These are phyloP conservation scores for Venturia oleaginea DNA, from an alignment of 2,329 filamentous ascomycete genomes.

Conservation along the genomic window DNA sequence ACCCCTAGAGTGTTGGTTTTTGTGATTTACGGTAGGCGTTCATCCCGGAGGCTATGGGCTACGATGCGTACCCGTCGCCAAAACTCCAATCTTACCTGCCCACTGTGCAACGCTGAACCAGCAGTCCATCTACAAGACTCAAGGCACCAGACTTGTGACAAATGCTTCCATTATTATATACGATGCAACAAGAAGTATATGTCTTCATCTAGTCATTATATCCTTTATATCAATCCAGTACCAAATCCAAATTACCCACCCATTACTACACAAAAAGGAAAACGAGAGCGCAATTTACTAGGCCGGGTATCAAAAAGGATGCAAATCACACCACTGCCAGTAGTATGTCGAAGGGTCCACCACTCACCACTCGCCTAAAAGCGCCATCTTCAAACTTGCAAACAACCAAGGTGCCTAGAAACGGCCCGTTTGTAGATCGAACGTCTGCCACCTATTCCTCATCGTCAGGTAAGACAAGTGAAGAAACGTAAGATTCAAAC, in stretches of 20 bases:
- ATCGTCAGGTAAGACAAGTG: not conserved
- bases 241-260: not conserved
- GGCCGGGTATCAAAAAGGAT: not conserved
- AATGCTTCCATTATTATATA: no score
- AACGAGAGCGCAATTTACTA: not conserved
- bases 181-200: no score
- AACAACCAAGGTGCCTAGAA: not conserved
- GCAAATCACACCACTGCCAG: no score
- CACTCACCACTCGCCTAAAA: not conserved
- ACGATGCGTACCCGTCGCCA: no score
- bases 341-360: no score
- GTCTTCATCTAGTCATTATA: not conserved
- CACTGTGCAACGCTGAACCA: no score
- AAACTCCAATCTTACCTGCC: no score
- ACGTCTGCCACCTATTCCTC: not conserved
- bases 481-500: constrained; percentile 15
- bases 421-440: not conserved
- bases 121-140: no score
- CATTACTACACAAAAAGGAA: not conserved
- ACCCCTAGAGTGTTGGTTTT: no score
- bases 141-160: no score
- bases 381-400: not conserved
- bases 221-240: not conserved
- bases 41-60: no score
- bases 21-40: no score